Base-by-base conservation (phyloP, 345 rosid genomes). In the Geranium rotundifolium region DNA sequence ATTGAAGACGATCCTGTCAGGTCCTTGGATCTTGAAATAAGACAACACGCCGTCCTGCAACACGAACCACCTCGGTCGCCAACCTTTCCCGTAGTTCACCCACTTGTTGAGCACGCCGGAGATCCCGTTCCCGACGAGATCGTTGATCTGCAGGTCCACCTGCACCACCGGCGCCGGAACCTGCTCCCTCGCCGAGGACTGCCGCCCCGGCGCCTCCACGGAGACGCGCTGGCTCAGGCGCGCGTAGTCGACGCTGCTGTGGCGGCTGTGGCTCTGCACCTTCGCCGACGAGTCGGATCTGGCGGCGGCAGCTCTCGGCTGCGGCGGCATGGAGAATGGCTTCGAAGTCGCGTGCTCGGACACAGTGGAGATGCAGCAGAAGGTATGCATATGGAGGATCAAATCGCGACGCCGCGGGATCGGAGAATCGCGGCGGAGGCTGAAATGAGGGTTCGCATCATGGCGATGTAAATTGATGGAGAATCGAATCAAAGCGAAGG, bases 61-160 rank as follows among this genome's bases (percentile, higher is more conserved):
- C 12, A 84, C 89, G 67, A 93, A 90, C 99, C 99, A 93, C 71
- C 99, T 71, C 15, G 96, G 88, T 72, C 97, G 68, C 99, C 99
- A 93, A 5, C 99, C 99, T 75, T 75, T 88, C 34, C 99, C 96
- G 72, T 93, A 93, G 77, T 90, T 93, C 75, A 90, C 99, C 99
- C 99, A 93, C 78, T 93, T 93, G 37, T 86, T 60, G 50, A 93
- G 79, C 15, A 88, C 75, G 54, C 99, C 99, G 0, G 90, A 83
- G 34, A 88, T 85, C 58, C 99, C 97, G 65, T 82, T 88, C 69
- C 97, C 96, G 1, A 93, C 87, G 57, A 93, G 79, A 71, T 85
- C 95, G 67, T 88, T 88, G 14, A 90, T 80, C 85, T 80, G 88
- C 66, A 93, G 68, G 65, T 84, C 90, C 31, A 83, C 79, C 57